Conservation (phyloP, 2,329 filamentous ascomycete genomes). For the Botrytis medusae region DNA sequence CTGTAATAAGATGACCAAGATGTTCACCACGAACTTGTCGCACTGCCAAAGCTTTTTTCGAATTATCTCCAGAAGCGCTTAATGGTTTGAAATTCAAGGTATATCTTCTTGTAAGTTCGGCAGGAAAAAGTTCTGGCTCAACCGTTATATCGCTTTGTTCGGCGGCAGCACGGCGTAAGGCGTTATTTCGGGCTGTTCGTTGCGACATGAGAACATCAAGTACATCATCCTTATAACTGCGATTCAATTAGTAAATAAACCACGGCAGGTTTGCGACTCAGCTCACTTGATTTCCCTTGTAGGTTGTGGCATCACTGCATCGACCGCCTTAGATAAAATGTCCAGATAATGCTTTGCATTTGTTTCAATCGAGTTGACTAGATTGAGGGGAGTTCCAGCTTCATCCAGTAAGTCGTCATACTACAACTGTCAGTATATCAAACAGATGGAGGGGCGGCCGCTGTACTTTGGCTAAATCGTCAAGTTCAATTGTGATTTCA, state of each 20-base stretch:
- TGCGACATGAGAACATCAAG: conserved; percentile 96
- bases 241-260: not conserved
- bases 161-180: conserved; percentile 66
- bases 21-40: conserved; percentile 91
- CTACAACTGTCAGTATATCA: conserved; percentile 38
- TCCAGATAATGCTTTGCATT: conserved; percentile 98
- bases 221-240: conserved; percentile 93
- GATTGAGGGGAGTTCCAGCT: conserved; percentile 53
- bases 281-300: conserved; percentile 73
- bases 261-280: not conserved
- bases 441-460: conserved; percentile 43
- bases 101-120: conserved; percentile 89
- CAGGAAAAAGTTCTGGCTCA: conserved; percentile 78
- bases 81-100: conserved; percentile 94
- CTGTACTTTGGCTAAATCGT: conserved; percentile 73
- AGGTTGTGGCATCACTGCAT: conserved; percentile 79
- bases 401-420: conserved; percentile 73
- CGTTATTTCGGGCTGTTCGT: conserved; percentile 80
- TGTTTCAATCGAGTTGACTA: conserved; percentile 81
- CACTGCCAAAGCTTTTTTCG: conserved; percentile 73
- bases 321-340: conserved; percentile 82
- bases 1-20: conserved; percentile 87
- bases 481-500: conserved; percentile 82
- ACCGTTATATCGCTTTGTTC: conserved; percentile 59
- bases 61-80: conserved; percentile 63